Conservation (phyloP, 495 filamentous ascomycete species). For the Annulohypoxylon moriforme region DNA sequence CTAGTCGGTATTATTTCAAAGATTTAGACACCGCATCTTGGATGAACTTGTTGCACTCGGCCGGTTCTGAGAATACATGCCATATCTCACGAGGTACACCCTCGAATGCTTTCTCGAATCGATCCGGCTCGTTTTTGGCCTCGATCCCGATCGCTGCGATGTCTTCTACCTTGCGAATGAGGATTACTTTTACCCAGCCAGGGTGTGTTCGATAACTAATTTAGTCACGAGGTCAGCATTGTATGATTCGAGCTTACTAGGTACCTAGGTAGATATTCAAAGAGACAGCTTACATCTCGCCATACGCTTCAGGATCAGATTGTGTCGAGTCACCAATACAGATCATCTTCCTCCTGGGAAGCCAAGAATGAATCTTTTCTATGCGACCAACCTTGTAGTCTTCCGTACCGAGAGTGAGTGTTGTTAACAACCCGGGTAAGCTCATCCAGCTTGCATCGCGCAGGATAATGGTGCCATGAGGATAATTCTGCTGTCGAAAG, state of each 20-base stretch:
- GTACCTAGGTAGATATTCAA: not conserved
- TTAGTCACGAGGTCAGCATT: conserved; percentile 19
- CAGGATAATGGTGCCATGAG: conserved; percentile 81
- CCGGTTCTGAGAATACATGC: conserved; percentile 81
- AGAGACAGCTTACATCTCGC: conserved; percentile 66
- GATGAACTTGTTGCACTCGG: conserved; percentile 64
- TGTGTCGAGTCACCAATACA: conserved; percentile 93
- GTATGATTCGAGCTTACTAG: not conserved
- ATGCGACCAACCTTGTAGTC: conserved; percentile 89
- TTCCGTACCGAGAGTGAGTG: conserved; percentile 82
- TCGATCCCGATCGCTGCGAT: conserved; percentile 74
- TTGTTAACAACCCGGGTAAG: conserved; percentile 79
- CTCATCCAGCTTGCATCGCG: conserved; percentile 92
- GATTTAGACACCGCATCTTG: conserved; percentile 49
- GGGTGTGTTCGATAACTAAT: conserved; percentile 62
- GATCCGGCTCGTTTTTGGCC: conserved; percentile 74
- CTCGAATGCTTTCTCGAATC: conserved; percentile 88
- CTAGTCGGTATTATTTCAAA: not conserved
- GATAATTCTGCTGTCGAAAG: conserved; percentile 77
- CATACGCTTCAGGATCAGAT: conserved; percentile 91
- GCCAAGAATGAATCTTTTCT: conserved; percentile 76
- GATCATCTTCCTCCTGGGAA: conserved; percentile 82
- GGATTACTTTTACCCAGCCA: conserved; percentile 81
- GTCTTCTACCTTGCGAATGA: conserved; percentile 84
- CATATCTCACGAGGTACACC: conserved; percentile 75